Evolutionary conservation across 345 rosid genomes (phyloP).

Genomic region (Brassica juncea): DNA sequence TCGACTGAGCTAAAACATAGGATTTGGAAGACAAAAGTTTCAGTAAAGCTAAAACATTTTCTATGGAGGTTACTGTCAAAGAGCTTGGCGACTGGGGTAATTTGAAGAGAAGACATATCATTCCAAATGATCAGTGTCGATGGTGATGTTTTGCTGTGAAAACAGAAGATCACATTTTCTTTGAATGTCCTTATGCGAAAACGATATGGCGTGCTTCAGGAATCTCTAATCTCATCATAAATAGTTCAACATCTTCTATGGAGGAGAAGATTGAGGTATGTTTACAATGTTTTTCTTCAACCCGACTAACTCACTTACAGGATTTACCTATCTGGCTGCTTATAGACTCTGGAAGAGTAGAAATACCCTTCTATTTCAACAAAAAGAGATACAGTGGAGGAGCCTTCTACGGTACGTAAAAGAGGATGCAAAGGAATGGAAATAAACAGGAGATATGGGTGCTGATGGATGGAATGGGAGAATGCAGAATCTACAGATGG

Average conservation of each 20-base stretch:
- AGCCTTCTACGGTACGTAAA: not conserved
- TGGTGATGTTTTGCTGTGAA: not conserved
- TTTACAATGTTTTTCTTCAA: not conserved
- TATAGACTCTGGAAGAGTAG: not conserved
- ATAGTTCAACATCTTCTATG: not conserved
- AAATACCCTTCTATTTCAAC: not conserved
- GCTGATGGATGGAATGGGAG: too few species aligned
- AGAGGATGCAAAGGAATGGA: too few species aligned
- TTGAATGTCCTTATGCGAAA: not conserved
- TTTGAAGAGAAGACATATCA: not conserved
- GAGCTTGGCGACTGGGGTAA: too few species aligned
- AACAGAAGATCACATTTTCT: not conserved
- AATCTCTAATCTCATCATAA: not conserved
- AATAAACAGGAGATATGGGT: too few species aligned
- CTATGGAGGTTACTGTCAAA: too few species aligned
- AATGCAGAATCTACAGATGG: too few species aligned
- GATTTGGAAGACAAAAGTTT: too few species aligned
- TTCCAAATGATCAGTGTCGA: not conserved
- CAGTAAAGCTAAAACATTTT: too few species aligned
- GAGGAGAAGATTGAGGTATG: not conserved
- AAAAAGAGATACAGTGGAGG: not conserved
- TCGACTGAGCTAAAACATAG: too few species aligned
- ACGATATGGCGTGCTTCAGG: not conserved
- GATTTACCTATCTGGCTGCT: not conserved
- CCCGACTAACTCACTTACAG: not conserved